A percentile compares a stretch with the other conserved stretches of the same genome.
phyloP scores from a whole-genome alignment of 2,329 filamentous ascomycete genomes.

The Dactylellina haptotyla region DNA sequence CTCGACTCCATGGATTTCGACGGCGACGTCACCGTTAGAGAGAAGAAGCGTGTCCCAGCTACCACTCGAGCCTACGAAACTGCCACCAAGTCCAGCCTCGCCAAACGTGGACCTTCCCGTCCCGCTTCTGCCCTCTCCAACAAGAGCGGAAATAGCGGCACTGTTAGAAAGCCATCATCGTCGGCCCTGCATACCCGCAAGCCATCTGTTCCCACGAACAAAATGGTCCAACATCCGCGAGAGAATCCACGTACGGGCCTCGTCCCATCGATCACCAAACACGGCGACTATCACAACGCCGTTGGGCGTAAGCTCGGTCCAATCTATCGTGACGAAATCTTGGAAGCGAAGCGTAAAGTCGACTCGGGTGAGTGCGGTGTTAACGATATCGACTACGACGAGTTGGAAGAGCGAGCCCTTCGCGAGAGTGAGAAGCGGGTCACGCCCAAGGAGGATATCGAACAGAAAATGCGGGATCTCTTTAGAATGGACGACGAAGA shows the following conservation, averaged over 20 bases:
- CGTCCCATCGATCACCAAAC: constrained; percentile 21
- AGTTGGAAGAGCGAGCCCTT: constrained; percentile 33
- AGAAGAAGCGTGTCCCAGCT: neutral
- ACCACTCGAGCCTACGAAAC: neutral
- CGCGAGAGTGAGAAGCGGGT: constrained; percentile 26
- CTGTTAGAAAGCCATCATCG: neutral
- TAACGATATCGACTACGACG: constrained; percentile 31
- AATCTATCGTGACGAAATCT: constrained; percentile 23
- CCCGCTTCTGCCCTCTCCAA: constrained; percentile 26
- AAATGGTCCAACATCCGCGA: constrained; percentile 9
- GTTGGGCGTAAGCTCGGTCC: constrained; percentile 15
- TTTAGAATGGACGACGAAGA: constrained; percentile 47
- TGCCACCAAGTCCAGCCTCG: constrained; percentile 38
- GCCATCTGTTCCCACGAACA: neutral
- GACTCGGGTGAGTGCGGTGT: constrained; percentile 20
- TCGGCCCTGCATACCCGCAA: neutral
- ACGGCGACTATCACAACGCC: constrained; percentile 18
- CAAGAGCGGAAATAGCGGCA: constrained; percentile 14
- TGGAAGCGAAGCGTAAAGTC: constrained; percentile 2
- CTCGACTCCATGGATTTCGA: neutral
- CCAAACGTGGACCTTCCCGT: constrained; percentile 23
- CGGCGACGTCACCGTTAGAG: neutral
- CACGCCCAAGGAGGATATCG: constrained; percentile 29
- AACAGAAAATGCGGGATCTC: constrained; percentile 32
- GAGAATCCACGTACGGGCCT: constrained; percentile 12